A percentile compares a stretch with the other conserved stretches of the same genome.
Evolutionary conservation across 192 early-diverging fungal genomes (phyloP).

Genomic region (Powellomyces hirtus): DNA sequence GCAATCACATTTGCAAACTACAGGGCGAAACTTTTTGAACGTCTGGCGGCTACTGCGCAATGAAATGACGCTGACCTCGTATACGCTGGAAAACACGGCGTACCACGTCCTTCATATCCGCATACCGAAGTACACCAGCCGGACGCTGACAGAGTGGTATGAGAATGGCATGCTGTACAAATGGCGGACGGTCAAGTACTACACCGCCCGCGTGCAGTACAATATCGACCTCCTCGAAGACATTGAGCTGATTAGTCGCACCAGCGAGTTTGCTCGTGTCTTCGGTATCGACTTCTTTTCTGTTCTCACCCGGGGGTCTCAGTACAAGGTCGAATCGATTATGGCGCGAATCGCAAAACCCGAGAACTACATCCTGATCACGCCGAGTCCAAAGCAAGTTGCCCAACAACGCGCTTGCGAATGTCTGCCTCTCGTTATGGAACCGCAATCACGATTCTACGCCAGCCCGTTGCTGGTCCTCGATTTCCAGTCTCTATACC

Average conservation of each 20-base stretch:
- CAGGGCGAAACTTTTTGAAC: slow-evolving; percentile 82
- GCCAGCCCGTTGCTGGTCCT: slow-evolving; percentile 81
- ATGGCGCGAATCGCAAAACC: slow-evolving; percentile 54
- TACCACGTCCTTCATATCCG: slow-evolving; percentile 70
- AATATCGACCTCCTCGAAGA: slow-evolving; percentile 71
- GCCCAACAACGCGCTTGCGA: slow-evolving; percentile 71
- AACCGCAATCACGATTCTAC: slow-evolving; percentile 82
- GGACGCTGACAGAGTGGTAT: slow-evolving; percentile 70
- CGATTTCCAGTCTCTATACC: slow-evolving; percentile 94
- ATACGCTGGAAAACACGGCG: slow-evolving; percentile 73
- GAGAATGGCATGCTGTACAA: slow-evolving; percentile 45
- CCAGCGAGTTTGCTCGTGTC: slow-evolving; percentile 82
- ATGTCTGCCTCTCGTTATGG: slow-evolving; percentile 85
- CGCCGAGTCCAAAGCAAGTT: slow-evolving; percentile 65
- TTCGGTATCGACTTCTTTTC: slow-evolving; percentile 89
- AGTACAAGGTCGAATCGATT: slow-evolving; percentile 88
- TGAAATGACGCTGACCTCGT: slow-evolving; percentile 74
- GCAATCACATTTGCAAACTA: slow-evolving; percentile 58
- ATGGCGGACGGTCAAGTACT: slow-evolving; percentile 64
- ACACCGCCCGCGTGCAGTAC: slow-evolving; percentile 64
- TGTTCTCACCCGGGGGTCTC: slow-evolving; percentile 85
- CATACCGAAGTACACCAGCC: slow-evolving; percentile 61
- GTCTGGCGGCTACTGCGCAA: slow-evolving; percentile 82
- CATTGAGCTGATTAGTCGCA: slow-evolving; percentile 65
- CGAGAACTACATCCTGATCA: slow-evolving; percentile 75